phyloP scores from a whole-genome alignment of 1,139 yeast genomes.

The Diutina siamensis region DNA sequence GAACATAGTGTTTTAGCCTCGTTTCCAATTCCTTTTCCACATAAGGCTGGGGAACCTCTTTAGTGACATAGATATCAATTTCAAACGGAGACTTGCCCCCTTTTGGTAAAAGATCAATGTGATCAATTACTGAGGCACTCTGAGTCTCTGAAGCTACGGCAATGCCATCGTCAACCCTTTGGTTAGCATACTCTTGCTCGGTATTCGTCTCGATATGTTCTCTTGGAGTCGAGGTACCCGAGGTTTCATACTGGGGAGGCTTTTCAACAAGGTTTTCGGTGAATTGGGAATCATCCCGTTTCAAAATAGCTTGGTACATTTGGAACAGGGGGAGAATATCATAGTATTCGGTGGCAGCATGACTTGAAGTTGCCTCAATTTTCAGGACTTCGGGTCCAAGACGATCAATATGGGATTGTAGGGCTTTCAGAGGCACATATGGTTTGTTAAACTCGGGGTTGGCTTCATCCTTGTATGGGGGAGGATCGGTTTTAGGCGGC shows the following conservation, averaged over 20 bases:
- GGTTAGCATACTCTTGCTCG: background rate
- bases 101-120: constrained; percentile 29
- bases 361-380: background rate
- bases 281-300: constrained; percentile 34
- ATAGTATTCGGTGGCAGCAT: constrained; percentile 12
- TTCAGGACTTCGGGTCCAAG: background rate
- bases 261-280: constrained; percentile 23
- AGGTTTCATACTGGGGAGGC: constrained; percentile 29
- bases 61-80: constrained; percentile 33
- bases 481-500: background rate
- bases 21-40: constrained; percentile 26
- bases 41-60: constrained; percentile 28
- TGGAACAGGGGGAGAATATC: constrained; percentile 55
- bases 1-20: constrained; percentile 27
- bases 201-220: background rate
- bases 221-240: no score
- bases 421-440: background rate
- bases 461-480: background rate
- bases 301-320: constrained; percentile 46
- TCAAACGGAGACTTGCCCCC: constrained; percentile 28
- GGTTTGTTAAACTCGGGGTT: background rate
- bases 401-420: background rate
- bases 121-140: constrained; percentile 32
- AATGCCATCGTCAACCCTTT: no score
- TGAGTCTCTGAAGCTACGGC: no score